Base-by-base conservation (phyloP, 164 flowering plant species). In the Akebia trifoliata region DNA sequence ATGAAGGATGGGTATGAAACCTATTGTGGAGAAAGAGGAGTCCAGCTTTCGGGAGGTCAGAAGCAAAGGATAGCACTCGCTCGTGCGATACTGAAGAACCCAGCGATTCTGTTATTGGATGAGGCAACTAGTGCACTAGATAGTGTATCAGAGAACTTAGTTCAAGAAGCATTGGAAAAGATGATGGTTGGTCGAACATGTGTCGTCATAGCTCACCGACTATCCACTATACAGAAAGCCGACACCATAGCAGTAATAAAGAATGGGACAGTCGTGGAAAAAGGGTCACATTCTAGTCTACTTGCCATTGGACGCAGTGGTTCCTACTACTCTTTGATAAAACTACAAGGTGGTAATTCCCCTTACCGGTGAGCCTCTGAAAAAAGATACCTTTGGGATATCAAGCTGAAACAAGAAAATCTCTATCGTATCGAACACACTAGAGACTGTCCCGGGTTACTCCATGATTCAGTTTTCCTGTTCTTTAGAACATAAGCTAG, bases 51-150 rank as follows among this genome's bases (percentile, higher is more conserved):
- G 39, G 85, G 85, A 30, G 85, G 85, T 7, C 85, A 80, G 62
- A 78, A 80, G 72, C 85, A 80, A 50, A 75, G 85, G 64, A 78
- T 80, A 22, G 82, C 78, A 18, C 53, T 80, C 22, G 82, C 85
- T 40, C 66, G 82, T 24, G 85, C 85, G 1, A 76, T 80, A 38
- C 56, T 80, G 47, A 80, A 76, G 66, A 72, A 72, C 46, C 85
- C 85, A 1, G 54, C 68, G 18, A 72, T 80, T 53, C 67, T 76
- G 35, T 68, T 79, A 22, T 34, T 79, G 48, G 84, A 79, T 34
- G 79, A 79, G 60, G 80, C 84, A 22, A 79, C 85, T 8, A 78
- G 82, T 58, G 82, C 85, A 9, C 74, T 80, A 8, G 84, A 77
- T 45, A 74, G 76, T 32, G 50, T 56, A 26, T 76, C 82, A 4